Evolutionary conservation across 805 yeast genomes (phyloP).

Genomic region (Nakazawaea siamensis): DNA sequence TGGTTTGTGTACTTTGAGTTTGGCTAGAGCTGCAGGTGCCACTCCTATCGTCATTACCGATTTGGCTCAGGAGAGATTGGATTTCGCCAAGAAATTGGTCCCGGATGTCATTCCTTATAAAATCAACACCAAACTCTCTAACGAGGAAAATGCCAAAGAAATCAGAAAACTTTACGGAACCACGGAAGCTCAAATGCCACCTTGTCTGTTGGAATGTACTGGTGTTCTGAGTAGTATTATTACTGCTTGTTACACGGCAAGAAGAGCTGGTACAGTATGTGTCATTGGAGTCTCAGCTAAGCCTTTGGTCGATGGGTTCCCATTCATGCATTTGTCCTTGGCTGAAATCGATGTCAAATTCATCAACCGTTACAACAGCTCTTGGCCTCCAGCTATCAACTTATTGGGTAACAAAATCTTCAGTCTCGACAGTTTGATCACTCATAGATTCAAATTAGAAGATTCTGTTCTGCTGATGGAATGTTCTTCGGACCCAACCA

Average conservation of each 20-base stretch:
- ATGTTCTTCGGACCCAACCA: slow-evolving; percentile 27
- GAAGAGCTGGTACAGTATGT: slow-evolving; percentile 38
- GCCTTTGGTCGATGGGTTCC: slow-evolving; percentile 35
- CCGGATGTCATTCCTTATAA: slow-evolving; percentile 39
- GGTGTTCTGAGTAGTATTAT: slow-evolving; percentile 42
- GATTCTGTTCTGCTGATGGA: slow-evolving; percentile 39
- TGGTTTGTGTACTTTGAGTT: slow-evolving; percentile 37
- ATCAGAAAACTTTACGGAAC: slow-evolving; percentile 28
- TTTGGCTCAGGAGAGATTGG: slow-evolving; percentile 32
- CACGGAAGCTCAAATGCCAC: slow-evolving; percentile 29
- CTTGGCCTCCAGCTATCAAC: slow-evolving; percentile 51
- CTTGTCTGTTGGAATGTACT: slow-evolving; percentile 43
- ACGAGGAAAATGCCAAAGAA: slow-evolving; percentile 30
- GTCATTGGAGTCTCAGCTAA: slow-evolving; percentile 43
- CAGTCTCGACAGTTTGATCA: slow-evolving; percentile 36
- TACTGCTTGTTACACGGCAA: slow-evolving; percentile 35
- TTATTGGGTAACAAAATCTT: slow-evolving; percentile 35
- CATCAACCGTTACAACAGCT: slow-evolving; percentile 45
- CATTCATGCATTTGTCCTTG: slow-evolving; percentile 46
- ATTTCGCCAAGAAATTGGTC: slow-evolving; percentile 35
- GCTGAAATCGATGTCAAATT: slow-evolving; percentile 44
- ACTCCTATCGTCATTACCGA: slow-evolving; percentile 45
- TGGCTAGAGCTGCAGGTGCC: slow-evolving; percentile 47
- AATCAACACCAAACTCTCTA: slow-evolving; percentile 23
- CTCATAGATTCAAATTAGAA: slow-evolving; percentile 39